These are phyloP conservation scores for Hypomontagnella monticulosa DNA, from an alignment of 495 filamentous ascomycete species.

Conservation along the genomic window DNA sequence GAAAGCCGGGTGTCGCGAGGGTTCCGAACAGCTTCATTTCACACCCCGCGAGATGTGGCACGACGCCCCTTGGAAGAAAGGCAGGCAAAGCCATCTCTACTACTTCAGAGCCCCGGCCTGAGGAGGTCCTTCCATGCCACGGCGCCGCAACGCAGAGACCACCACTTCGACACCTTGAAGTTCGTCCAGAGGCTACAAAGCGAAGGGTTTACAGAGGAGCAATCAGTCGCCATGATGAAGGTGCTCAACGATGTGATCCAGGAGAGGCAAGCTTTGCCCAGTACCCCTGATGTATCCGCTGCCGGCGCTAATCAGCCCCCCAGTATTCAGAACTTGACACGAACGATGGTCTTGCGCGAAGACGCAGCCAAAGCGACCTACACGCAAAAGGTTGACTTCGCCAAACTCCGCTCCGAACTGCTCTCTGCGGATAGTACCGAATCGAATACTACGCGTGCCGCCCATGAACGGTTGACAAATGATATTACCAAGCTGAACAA, in stretches of 20 bases:
- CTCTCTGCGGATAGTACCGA: constrained; percentile 91
- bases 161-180: constrained; percentile 98
- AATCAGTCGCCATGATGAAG: constrained; percentile 96
- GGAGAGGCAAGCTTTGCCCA: constrained; percentile 68
- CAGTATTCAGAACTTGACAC: constrained; percentile 95
- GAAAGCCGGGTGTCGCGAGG: constrained; percentile 25
- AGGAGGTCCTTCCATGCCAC: constrained; percentile 76
- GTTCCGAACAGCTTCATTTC: constrained; percentile 30
- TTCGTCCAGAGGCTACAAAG: constrained; percentile 89
- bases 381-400: constrained; percentile 98
- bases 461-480: constrained; percentile 91
- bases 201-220: constrained; percentile 96
- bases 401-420: constrained; percentile 96
- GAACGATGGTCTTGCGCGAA: constrained; percentile 98
- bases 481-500: constrained; percentile 93
- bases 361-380: constrained; percentile 89
- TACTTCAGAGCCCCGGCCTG: constrained; percentile 42
- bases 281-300: constrained; percentile 6
- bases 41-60: constrained; percentile 13
- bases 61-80: background rate
- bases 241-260: constrained; percentile 97
- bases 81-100: constrained; percentile 19
- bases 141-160: constrained; percentile 69
- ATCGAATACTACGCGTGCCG: constrained; percentile 82
- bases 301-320: constrained; percentile 11